These are phyloP conservation scores for Cutaneotrichosporon dermatis DNA, from an alignment of 1,284 basidiomycete genomes.

Conservation along the genomic window DNA sequence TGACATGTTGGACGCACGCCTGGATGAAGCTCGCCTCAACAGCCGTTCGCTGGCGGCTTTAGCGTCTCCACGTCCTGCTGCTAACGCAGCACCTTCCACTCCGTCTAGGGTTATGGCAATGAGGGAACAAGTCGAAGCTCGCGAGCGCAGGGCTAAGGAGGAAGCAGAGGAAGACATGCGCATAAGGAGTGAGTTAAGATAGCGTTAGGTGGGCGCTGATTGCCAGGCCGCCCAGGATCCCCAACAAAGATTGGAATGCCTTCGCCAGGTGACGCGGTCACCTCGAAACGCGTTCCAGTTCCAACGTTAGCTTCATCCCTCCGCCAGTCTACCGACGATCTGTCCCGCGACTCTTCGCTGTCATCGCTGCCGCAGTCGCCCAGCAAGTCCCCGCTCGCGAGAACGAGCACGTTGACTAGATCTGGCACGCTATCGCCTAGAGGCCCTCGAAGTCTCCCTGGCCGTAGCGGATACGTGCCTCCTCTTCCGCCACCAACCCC, in stretches of 20 bases:
- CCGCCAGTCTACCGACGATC: not conserved
- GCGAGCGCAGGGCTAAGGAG: constrained; percentile 9
- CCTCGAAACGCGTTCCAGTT: not conserved
- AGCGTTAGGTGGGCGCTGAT: too few species aligned
- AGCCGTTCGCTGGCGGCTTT: constrained; percentile 56
- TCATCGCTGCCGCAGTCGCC: constrained; percentile 10
- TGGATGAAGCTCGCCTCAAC: constrained; percentile 74
- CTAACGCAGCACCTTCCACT: not conserved
- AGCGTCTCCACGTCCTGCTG: constrained; percentile 5
- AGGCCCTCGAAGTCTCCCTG: constrained; percentile 9
- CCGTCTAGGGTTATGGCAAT: constrained; percentile 20
- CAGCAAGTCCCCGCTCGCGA: not conserved
- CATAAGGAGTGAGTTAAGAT: not conserved
- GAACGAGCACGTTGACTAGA: not conserved
- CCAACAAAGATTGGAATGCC: too few species aligned
- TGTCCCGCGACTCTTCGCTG: constrained; percentile 13
- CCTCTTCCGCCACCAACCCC: constrained; percentile 12
- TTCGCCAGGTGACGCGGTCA: too few species aligned
- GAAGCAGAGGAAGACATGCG: not conserved
- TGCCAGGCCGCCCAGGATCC: too few species aligned
- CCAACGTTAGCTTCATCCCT: constrained; percentile 8
- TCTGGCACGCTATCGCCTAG: constrained; percentile 13
- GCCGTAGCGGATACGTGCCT: constrained; percentile 3
- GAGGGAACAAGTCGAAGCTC: constrained; percentile 20
- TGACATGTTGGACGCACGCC: constrained; percentile 63